Evolutionary conservation across 495 filamentous ascomycete genomes (phyloP), one percentile per base, ranked within the genome.

Genomic region (Stereocaulon alpinum): DNA sequence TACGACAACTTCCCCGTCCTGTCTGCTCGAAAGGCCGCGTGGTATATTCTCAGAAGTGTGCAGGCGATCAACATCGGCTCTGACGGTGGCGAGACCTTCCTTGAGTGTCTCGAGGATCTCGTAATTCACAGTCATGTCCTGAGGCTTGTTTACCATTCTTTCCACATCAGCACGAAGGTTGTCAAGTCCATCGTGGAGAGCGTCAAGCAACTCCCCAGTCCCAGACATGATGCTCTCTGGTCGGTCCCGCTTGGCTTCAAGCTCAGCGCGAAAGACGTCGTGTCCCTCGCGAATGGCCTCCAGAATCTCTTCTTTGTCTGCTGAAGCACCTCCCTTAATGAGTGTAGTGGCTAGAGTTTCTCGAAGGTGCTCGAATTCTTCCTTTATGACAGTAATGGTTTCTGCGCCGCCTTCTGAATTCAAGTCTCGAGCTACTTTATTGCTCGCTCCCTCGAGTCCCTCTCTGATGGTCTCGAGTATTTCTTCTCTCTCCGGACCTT

Each of bases 91-190:
- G 14, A 96, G 72, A 0, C 91, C 91, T 44, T 83, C 83, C 63
- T 86, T 93, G 52, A 96, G 77, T 2, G 88, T 86, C 55, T 95
- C 88, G 6, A 95, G 77, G 48, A 95, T 91, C 66, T 95, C 89
- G 55, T 90, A 85, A 58, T 83, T 88, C 27, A 85, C 84, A 18
- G 87, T 89, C 69, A 89, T 80, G 61, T 90, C 87, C 1, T 82
- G 75, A 6, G 89, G 87, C 74, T 89, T 90, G 62, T 91, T 82
- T 24, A 83, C 71, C 15, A 91, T 77, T 63, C 83, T 89, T 59
- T 87, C 82, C n/a, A 96, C 75, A 65, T 91, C 87, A 12, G 75
- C 71, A 11, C 84, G 81, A 37, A 96, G 79, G 4, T 80, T 78
- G 50, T 84, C 84, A 7, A 95, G 80, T 18, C 89, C 89, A 47